These are phyloP conservation scores for Aspergillus steynii DNA, from an alignment of 495 filamentous ascomycete species.

Conservation along the genomic window DNA sequence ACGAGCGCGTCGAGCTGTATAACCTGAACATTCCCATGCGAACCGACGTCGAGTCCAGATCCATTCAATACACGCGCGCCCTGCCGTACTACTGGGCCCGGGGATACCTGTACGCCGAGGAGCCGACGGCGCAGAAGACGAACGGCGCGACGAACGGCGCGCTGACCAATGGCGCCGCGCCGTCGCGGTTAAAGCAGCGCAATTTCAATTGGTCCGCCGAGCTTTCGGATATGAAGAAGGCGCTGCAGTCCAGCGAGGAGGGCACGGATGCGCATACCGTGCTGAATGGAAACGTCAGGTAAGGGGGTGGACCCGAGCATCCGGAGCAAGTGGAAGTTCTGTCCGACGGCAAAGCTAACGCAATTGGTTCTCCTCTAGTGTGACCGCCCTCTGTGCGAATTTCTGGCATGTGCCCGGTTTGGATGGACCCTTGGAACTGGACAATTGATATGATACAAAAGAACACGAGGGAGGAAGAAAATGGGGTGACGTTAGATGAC, in stretches of 20 bases:
- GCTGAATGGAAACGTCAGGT: conserved; percentile 64
- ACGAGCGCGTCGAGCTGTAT: conserved; percentile 76
- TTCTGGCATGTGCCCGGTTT: conserved; percentile 78
- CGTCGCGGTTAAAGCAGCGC: conserved; percentile 25
- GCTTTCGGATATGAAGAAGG: conserved; percentile 49
- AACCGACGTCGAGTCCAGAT: conserved; percentile 55
- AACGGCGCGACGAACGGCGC: conserved; percentile 3
- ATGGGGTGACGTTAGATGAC: conserved; percentile 8
- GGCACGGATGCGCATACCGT: conserved; percentile 96
- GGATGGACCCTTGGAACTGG: conserved; percentile 69
- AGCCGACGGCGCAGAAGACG: conserved; percentile 9
- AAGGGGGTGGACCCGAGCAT: conserved; percentile 7
- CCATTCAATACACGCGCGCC: conserved; percentile 74
- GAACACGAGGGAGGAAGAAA: background rate
- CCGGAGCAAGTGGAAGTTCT: too few species aligned
- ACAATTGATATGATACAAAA: conserved; percentile 9
- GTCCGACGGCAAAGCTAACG: background rate
- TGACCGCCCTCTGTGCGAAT: conserved; percentile 88
- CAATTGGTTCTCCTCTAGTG: conserved; percentile 44
- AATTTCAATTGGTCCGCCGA: conserved; percentile 46
- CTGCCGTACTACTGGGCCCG: conserved; percentile 82
- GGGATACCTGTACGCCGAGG: conserved; percentile 80
- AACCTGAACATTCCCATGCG: conserved; percentile 82
- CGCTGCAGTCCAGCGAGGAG: conserved; percentile 51
- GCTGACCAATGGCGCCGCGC: conserved; percentile 2